Conservation (phyloP, 73 alveolate species). For the Paramecium octaurelia region DNA sequence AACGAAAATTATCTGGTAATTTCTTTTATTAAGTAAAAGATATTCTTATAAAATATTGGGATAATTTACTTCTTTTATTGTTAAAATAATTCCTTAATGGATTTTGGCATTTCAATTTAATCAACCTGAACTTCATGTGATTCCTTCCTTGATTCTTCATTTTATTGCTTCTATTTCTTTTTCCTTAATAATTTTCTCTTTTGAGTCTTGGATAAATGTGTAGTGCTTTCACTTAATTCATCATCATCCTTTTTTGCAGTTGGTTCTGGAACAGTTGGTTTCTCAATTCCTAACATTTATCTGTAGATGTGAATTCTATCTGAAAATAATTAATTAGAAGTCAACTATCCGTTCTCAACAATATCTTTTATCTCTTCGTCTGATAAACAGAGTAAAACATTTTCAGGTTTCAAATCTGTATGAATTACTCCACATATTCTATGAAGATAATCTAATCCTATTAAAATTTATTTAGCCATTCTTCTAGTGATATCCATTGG, state of each 20-base stretch:
- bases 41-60: constrained; percentile 52
- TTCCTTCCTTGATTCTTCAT: constrained; percentile 7
- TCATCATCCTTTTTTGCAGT: background rate
- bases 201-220: constrained; percentile 32
- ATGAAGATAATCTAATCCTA: constrained; percentile 97
- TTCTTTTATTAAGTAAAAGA: constrained; percentile 15
- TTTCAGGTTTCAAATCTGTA: constrained; percentile 97
- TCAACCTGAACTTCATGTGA: background rate
- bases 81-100: constrained; percentile 46
- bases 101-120: background rate
- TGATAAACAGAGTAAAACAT: constrained; percentile 83
- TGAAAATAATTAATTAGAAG: constrained; percentile 51
- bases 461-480: constrained; percentile 90
- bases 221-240: constrained; percentile 9
- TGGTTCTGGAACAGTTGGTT: background rate
- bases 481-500: constrained; percentile 69
- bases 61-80: constrained; percentile 4
- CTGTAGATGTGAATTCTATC: constrained; percentile 47
- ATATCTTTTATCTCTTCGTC: constrained; percentile 78
- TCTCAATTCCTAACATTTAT: constrained; percentile 50
- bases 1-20: constrained; percentile 66
- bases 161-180: constrained; percentile 14
- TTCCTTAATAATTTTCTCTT: constrained; percentile 50
- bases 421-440: constrained; percentile 94
- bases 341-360: constrained; percentile 62